A percentile compares a stretch with the other conserved stretches of the same genome.
Evolutionary conservation across 225 moss, liverwort and hornwort genomes (phyloP).

Genomic region (Polytrichum formosum): DNA sequence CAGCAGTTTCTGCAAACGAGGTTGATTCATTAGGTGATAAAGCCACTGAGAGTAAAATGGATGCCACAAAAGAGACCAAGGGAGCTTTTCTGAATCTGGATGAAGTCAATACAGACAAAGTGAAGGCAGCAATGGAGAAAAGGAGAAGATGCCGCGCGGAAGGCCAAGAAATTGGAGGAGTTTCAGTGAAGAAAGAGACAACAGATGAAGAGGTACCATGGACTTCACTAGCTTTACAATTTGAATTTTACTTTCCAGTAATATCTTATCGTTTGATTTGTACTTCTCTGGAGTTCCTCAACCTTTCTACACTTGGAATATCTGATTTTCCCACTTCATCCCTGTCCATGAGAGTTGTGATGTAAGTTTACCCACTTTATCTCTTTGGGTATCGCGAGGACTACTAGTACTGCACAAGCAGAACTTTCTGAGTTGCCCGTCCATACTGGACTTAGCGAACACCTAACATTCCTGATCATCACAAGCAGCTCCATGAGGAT

Average conservation of each 20-base stretch:
- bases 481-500: neutral
- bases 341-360: neutral
- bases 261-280: neutral
- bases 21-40: neutral
- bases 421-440: neutral
- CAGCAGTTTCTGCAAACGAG: neutral
- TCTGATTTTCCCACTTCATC: neutral
- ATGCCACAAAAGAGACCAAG: conserved; percentile 34
- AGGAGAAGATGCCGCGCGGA: conserved; percentile 42
- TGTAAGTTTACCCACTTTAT: neutral
- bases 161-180: conserved; percentile 6
- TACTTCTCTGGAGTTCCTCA: neutral
- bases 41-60: conserved; percentile 5
- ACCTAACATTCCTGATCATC: neutral
- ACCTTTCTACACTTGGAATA: neutral
- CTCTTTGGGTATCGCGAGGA: neutral
- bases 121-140: conserved; percentile 32
- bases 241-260: neutral
- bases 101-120: conserved; percentile 39
- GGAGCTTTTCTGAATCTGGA: conserved; percentile 26
- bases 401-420: neutral
- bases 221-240: neutral
- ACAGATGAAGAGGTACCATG: conserved; percentile 42
- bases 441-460: neutral
- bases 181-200: conserved; percentile 24